Conservation (phyloP, 2,329 filamentous ascomycete genomes). For the Trichoderma gracile region DNA sequence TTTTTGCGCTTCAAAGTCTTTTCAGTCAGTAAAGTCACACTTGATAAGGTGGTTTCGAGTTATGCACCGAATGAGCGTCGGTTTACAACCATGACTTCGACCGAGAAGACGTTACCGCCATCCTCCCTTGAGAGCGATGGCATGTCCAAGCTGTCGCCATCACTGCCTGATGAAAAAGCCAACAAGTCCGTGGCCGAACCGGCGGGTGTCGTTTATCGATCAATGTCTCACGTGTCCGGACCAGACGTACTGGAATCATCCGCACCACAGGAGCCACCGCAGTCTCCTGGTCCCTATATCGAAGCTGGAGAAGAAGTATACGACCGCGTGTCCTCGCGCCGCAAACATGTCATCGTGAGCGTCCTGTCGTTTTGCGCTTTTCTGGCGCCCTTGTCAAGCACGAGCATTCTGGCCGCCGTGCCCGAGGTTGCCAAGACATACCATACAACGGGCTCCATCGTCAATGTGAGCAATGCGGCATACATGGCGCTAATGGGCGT, state of each 20-base stretch:
- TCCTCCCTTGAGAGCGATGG: not conserved
- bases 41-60: not conserved
- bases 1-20: not conserved
- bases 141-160: not conserved
- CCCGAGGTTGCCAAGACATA: conserved; percentile 71
- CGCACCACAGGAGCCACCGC: conserved; percentile 1
- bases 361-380: conserved; percentile 75
- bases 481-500: conserved; percentile 75
- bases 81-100: not conserved
- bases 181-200: not conserved
- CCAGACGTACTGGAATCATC: conserved; percentile 34
- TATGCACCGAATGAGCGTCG: not conserved
- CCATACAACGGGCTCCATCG: conserved; percentile 64
- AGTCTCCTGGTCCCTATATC: conserved; percentile 28
- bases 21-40: not conserved
- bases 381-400: conserved; percentile 72
- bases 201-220: conserved; percentile 27
- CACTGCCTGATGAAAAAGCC: not conserved
- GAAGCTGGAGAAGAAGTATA: conserved; percentile 58
- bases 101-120: not conserved
- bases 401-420: conserved; percentile 69
- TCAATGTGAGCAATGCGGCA: conserved; percentile 74
- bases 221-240: conserved; percentile 37
- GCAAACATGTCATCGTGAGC: conserved; percentile 67
- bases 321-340: conserved; percentile 58